Base-by-base conservation (phyloP, 2,329 filamentous ascomycete species). In the Thielaviopsis populi region DNA sequence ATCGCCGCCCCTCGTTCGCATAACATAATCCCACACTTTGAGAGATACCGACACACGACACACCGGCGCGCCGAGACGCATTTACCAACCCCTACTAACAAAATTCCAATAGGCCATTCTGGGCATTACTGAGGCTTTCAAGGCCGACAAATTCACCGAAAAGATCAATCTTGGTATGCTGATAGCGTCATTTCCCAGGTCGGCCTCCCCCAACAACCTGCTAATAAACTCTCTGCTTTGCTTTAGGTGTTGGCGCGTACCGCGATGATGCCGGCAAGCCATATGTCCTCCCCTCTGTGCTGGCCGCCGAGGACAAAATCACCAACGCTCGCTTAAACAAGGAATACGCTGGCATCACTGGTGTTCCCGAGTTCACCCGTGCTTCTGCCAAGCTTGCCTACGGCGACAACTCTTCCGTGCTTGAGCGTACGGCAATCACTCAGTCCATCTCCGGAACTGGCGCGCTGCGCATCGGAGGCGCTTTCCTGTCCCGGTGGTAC, bases 361-460 rank as follows among this genome's bases (percentile, higher is more conserved):
- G 94, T 80, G 83, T 97, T 56, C 89, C 91, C 69, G 83, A 91
- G 71, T 96, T 99, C 82, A 95, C 91, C 76, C 89, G 88, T 74
- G 89, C 91, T 68, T 92, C 94, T 66, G 91, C 91, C 68, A 79
- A 88, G 73, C 86, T 99, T 66, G 94, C 94, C 71, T 97, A 96
- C 76, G 92, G 92, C 69, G 75, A 83, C 71, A 85, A 89, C 77
- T 94, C 87, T 67, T 76, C 86, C 54, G 86, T 85, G 69, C 82
- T 97, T 74, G 78, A 81, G 71, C 87, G 91, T 71, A 79, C 96
- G 68, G 91, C 86, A 77, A 91, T 96, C 76, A 96, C 92, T 68
- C 94, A 99, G 81, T 89, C 91, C 78, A 96, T 99, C 79, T 99
- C 94, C 67, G 94, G 94, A 70, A 99, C 94, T 65, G 94, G 94